Conservation (phyloP, 805 yeast genomes). For the Pichia nanzhaoensis region DNA sequence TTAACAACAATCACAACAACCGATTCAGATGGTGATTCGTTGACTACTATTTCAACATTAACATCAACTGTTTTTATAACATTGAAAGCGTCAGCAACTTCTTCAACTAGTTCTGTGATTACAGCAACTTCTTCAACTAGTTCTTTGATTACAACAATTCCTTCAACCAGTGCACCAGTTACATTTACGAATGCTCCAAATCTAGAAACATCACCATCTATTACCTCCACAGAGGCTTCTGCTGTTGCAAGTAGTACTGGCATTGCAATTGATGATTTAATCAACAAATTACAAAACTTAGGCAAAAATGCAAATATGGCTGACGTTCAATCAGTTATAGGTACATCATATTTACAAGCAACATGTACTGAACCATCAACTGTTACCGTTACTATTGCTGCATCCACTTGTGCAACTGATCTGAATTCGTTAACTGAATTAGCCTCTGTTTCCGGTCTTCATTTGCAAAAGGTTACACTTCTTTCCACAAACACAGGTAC, state of each 20-base stretch:
- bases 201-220: slow-evolving; percentile 2
- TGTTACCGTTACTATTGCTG: slow-evolving; percentile 25
- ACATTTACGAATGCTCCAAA: background rate
- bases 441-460: slow-evolving; percentile 1
- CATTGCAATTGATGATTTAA: slow-evolving; percentile 5
- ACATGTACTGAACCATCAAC: slow-evolving; percentile 17
- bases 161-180: background rate
- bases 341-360: background rate
- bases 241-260: slow-evolving; percentile 4
- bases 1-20: background rate
- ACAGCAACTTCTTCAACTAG: background rate
- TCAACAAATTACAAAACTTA: background rate
- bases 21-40: slow-evolving; percentile 2
- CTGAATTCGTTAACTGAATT: background rate
- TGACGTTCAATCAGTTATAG: slow-evolving; percentile 7
- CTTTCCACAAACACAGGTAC: slow-evolving; percentile 13
- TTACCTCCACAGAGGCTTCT: slow-evolving; percentile 8
- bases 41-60: slow-evolving; percentile 5
- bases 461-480: slow-evolving; percentile 8
- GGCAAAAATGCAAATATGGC: slow-evolving; percentile 9
- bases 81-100: background rate
- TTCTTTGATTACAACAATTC: background rate
- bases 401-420: slow-evolving; percentile 7
- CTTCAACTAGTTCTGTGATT: too few relatives aligned
- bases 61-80: slow-evolving; percentile 9